A percentile compares a stretch with the other conserved stretches of the same genome.
Conservation (phyloP, 2,329 filamentous ascomycete species). For the Ceratocystis huliohia region DNA sequence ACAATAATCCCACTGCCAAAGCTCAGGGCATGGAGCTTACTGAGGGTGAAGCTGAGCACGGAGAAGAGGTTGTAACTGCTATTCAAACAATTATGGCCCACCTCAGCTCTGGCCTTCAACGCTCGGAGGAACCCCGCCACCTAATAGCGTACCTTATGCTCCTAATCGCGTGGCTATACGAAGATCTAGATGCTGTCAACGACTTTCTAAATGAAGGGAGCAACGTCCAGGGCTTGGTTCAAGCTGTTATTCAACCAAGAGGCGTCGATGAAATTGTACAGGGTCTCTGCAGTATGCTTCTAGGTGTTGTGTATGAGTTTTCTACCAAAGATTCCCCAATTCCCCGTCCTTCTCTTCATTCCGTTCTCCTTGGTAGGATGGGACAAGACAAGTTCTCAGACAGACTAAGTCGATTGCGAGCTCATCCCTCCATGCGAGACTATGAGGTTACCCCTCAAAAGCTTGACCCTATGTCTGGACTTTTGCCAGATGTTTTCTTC, state of each 20-base stretch:
- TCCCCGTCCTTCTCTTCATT: slow-evolving; percentile 65
- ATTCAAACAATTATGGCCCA: slow-evolving; percentile 82
- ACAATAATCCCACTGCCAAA: slow-evolving; percentile 70
- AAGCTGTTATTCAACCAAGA: slow-evolving; percentile 51
- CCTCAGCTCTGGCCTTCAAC: slow-evolving; percentile 65
- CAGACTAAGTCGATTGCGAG: slow-evolving; percentile 62
- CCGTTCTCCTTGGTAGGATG: slow-evolving; percentile 61
- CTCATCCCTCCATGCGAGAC: slow-evolving; percentile 68
- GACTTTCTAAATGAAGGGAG: slow-evolving; percentile 87
- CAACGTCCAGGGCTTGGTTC: slow-evolving; percentile 75
- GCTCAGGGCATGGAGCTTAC: slow-evolving; percentile 65
- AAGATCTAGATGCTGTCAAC: slow-evolving; percentile 81
- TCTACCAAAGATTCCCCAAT: slow-evolving; percentile 95
- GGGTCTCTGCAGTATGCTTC: slow-evolving; percentile 69
- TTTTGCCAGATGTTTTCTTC: slow-evolving; percentile 70
- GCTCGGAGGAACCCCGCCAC: slow-evolving; percentile 64
- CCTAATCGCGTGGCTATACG: slow-evolving; percentile 78
- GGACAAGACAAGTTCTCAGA: slow-evolving; percentile 82
- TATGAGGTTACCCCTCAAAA: slow-evolving; percentile 77
- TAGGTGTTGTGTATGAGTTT: slow-evolving; percentile 90
- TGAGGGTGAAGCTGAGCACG: slow-evolving; percentile 76
- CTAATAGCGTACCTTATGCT: slow-evolving; percentile 81
- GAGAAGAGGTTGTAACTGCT: slow-evolving; percentile 89
- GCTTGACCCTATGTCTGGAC: slow-evolving; percentile 37
- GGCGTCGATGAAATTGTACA: slow-evolving; percentile 56